Evolutionary conservation across 257 asterid species (phyloP).

Genomic region (Lavandula angustifolia): DNA sequence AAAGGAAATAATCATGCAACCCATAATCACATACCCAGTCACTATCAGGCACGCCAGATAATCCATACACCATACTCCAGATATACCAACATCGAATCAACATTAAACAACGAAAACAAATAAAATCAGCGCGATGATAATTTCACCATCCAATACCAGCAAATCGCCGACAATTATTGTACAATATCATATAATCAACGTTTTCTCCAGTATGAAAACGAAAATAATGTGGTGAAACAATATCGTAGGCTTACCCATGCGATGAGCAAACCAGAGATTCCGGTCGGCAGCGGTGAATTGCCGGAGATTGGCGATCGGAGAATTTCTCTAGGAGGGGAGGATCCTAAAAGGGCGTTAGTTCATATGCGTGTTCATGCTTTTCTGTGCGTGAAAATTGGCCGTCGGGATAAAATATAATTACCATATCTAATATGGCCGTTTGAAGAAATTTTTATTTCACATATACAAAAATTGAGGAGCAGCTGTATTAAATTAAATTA

Average conservation of each 20-base stretch:
- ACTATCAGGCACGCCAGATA: neutral
- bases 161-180: conserved; percentile 28
- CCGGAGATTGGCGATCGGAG: conserved; percentile 38
- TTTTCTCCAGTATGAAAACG: conserved; percentile 3
- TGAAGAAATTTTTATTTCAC: neutral
- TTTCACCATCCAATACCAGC: neutral
- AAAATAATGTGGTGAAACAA: conserved; percentile 23
- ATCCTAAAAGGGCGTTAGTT: conserved; percentile 39
- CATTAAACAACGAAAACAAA: conserved; percentile 25
- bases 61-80: conserved; percentile 19
- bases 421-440: no score
- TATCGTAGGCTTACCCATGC: conserved; percentile 52
- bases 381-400: conserved; percentile 25
- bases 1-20: conserved; percentile 23
- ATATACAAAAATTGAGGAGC: conserved; percentile 13
- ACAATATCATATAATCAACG: conserved; percentile 35
- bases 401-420: no score
- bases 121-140: conserved; percentile 12
- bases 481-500: conserved; percentile 19
- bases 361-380: conserved; percentile 26
- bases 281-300: conserved; percentile 28
- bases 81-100: neutral
- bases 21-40: conserved; percentile 10
- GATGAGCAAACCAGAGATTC: neutral
- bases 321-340: conserved; percentile 30